Evolutionary conservation across 179 eudicot genomes (phyloP).

Genomic region (Vitellaria paradoxa): DNA sequence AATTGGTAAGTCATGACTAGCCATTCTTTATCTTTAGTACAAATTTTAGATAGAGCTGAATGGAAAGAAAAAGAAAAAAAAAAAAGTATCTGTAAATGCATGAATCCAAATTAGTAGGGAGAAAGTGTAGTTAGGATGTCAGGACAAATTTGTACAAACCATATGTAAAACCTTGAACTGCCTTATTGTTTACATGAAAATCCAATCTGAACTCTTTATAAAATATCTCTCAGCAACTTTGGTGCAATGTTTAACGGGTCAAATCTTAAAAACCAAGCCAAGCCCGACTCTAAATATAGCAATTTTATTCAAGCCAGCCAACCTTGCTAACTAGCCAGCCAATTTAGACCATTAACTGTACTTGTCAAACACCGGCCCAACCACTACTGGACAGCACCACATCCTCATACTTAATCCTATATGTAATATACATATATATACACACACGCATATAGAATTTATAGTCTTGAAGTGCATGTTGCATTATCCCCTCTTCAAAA

Average conservation of each 20-base stretch:
- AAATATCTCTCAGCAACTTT: not conserved
- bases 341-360: not conserved
- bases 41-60: no score
- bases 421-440: not conserved
- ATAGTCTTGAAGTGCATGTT: not conserved
- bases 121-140: no score
- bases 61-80: no score
- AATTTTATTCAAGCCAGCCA: not conserved
- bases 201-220: not conserved
- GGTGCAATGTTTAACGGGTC: not conserved
- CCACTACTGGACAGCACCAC: not conserved
- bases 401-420: not conserved
- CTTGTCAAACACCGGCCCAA: no score
- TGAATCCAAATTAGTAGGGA: no score
- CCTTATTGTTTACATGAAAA: not conserved
- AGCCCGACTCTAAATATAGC: not conserved
- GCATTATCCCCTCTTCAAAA: not conserved
- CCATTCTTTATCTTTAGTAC: no score
- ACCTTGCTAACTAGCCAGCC: not conserved
- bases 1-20: no score
- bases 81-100: no score
- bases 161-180: no score
- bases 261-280: not conserved
- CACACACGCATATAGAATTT: not conserved
- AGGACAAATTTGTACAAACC: no score